A percentile compares a stretch with the other conserved stretches of the same genome.
Conservation (phyloP, 352 stramenopile genomes). For the Phytophthora capsici region DNA sequence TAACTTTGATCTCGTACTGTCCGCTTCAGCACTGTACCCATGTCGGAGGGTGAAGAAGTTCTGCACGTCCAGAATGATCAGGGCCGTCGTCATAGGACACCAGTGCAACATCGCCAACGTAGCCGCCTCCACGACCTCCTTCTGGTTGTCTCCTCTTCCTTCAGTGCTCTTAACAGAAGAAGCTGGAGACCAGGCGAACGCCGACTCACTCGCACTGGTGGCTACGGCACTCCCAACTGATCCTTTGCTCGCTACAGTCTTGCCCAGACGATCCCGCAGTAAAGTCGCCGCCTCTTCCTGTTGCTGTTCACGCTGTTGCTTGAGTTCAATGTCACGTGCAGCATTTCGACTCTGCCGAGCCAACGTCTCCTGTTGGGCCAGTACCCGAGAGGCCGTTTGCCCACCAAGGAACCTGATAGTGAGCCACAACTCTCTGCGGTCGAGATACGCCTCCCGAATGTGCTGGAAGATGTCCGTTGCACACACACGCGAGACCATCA, state of each 20-base stretch:
- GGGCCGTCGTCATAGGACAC: constrained; percentile 69
- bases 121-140: background rate
- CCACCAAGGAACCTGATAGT: constrained; percentile 69
- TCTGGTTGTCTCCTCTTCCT: constrained; percentile 23
- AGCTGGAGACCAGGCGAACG: constrained; percentile 20
- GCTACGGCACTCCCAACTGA: constrained; percentile 7
- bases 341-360: constrained; percentile 30
- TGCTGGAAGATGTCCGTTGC: constrained; percentile 60
- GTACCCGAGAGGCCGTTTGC: constrained; percentile 52
- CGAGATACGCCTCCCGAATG: constrained; percentile 55
- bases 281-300: constrained; percentile 57
- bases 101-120: constrained; percentile 42
- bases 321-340: constrained; percentile 27
- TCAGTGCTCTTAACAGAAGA: constrained; percentile 17
- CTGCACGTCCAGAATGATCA: constrained; percentile 74
- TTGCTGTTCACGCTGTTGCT: constrained; percentile 49
- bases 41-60: constrained; percentile 65
- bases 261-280: constrained; percentile 58
- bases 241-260: constrained; percentile 3
- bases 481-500: constrained; percentile 65
- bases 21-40: constrained; percentile 17
- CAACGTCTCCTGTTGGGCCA: constrained; percentile 54
- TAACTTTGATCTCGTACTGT: background rate
- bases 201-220: constrained; percentile 26
- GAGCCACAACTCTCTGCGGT: constrained; percentile 44